Evolutionary conservation across 140 eudicot species (phyloP), one percentile per base, ranked within the genome.

Genomic region (Flaveria floridana): DNA sequence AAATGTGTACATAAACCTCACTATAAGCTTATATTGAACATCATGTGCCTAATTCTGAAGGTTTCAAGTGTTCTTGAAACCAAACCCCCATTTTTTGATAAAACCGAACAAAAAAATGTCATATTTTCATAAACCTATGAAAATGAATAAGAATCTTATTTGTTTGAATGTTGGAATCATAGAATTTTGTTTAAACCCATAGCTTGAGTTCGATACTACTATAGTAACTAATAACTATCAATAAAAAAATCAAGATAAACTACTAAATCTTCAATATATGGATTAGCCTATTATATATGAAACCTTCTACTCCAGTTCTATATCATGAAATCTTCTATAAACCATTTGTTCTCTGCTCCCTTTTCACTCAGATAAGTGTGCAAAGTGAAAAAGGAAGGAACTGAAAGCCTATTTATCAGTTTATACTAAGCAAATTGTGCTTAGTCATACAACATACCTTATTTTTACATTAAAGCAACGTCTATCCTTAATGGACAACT

Each of bases 11-110:
- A 56, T 56, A 52, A 56, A 56, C 50, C 63, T 56, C 63, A 56
- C 8, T 56, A 56, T 19, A 56, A 56, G 13, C 28, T 56, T 18
- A 20, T 8, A 19, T 25, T 6, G 4, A 56, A 56, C 3, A 56
- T 56, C 63, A 56, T 20, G 65, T 58, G 65, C 37, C n/a, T 10
- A 20, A 21, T 58, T 58, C 65, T 58, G n/a, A 58, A 58, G 25
- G 16, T 23, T 23, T 59, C 7, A 59, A 12, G 65, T 59, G 65
- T 59, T 23, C 12, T 59, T 21, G 65, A 23, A 21, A 9, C 39
- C n/a, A 15, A 23, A 59, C 10, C n/a, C 41, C 41, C 41, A 34
- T 34, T 34, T 52, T 52, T 52, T 4, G 0, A 37, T 56, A 14
- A 56, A 56, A 19, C 63, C 14, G 2, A 18, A 20, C 41, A 34